Percentiles rank a stretch among this genome's conserved stretches.
phyloP scores from a whole-genome alignment of 768 basidiomycete species.

The Leucogyrophana mollusca region DNA sequence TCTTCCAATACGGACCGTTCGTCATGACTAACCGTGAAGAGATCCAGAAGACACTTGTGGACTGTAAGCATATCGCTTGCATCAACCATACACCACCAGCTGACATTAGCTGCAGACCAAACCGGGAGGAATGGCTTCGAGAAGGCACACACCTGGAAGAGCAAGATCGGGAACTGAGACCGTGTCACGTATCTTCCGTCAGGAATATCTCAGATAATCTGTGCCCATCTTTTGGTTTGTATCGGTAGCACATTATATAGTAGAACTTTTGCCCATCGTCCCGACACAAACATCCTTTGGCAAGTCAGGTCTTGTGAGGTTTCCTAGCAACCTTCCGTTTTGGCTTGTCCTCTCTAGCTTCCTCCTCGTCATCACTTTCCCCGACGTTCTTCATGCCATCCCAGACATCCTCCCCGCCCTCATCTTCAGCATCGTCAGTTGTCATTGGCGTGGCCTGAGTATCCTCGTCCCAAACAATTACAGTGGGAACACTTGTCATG shows the following conservation, averaged over 20 bases:
- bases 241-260: too few species aligned
- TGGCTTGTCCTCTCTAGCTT: not conserved
- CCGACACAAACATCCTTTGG: too few species aligned
- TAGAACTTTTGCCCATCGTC: too few species aligned
- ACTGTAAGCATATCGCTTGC: conserved; percentile 52
- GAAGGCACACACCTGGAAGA: conserved; percentile 83
- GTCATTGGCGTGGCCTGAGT: conserved; percentile 7
- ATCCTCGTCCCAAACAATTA: conserved; percentile 58
- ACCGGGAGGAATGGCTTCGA: conserved; percentile 86
- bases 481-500: conserved; percentile 60
- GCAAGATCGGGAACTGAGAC: conserved; percentile 57
- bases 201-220: not conserved
- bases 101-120: conserved; percentile 50
- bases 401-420: conserved; percentile 67
- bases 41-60: conserved; percentile 77
- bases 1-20: conserved; percentile 85
- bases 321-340: not conserved
- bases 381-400: conserved; percentile 57
- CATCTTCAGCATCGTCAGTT: conserved; percentile 18
- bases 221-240: not conserved
- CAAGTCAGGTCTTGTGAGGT: too few species aligned
- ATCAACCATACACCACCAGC: not conserved
- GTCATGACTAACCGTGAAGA: conserved; percentile 84
- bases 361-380: conserved; percentile 33
- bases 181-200: not conserved